Base-by-base conservation (phyloP, 768 basidiomycete species). In the Phanerochaete sordida region DNA sequence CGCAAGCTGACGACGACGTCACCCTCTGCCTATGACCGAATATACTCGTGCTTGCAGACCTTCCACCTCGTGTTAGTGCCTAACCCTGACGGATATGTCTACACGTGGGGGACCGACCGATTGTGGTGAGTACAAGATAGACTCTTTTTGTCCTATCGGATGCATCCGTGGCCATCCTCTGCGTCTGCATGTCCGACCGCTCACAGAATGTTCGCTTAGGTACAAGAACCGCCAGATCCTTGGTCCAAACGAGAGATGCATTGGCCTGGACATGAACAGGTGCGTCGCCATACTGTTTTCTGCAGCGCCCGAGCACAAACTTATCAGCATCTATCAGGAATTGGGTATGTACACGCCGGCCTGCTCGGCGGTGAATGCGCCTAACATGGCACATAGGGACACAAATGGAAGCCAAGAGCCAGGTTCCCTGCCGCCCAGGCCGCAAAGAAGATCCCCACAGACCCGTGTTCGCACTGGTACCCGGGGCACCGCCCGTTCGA, bases 181-280 rank as follows among this genome's bases (percentile, higher is more conserved):
- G 28, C 28, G 13, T 28, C 50, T 33, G 30, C n/a, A 28, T 33
- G 28, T n/a, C n/a, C n/a, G 28, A 9, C 50, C 19, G 8, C 23
- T 51, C 31, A 28, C 30, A 51, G 12, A 24, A 27, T 39, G 24
- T 31, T 51, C 39, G n/a, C 24, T 16, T 62, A 83, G 81, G 81
- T 88, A 88, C 75, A 91, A 91, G 74, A 91, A 86, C 59, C 82
- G 88, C 3, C 84, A 87, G 66, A 71, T 76, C 11, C 65, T 84
- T 27, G 79, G 77, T 15, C 74, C 81, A 0, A 71, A 75, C 26
- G 70, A 75, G 19, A 78, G 79, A 48, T 91, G 90, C 65, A 64
- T 80, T 12, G 90, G 93, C 0, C 74, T 93, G 28, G 93, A 94
- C 69, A 86, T 91, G 81, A 92, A 93, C 69, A 75, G 89, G 81